Conservation (phyloP, 2,329 filamentous ascomycete genomes). For the Penicillium thymicola region DNA sequence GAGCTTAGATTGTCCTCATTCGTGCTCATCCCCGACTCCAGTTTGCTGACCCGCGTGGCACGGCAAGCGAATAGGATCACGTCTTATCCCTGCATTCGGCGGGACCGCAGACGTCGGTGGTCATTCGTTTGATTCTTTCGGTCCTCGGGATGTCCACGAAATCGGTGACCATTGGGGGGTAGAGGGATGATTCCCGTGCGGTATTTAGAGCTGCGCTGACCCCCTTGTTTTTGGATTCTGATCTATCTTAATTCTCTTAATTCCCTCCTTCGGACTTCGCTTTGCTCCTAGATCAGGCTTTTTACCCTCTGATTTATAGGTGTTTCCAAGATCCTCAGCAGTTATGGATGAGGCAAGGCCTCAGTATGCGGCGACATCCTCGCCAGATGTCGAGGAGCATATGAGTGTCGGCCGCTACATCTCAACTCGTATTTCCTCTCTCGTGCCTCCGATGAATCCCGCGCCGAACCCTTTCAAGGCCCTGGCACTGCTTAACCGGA, state of each 20-base stretch:
- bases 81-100: not conserved
- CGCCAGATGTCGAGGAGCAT: constrained; percentile 23
- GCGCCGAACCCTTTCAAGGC: constrained; percentile 54
- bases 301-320: not conserved
- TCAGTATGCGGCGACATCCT: constrained; percentile 3
- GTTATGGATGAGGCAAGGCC: constrained; percentile 14
- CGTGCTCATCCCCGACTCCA: not conserved
- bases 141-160: not conserved
- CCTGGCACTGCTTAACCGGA: constrained; percentile 49
- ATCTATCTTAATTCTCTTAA: not conserved
- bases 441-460: constrained; percentile 55
- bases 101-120: not conserved
- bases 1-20: constrained; percentile 8
- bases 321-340: not conserved
- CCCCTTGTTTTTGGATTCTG: not conserved
- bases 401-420: constrained; percentile 47
- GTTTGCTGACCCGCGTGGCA: not conserved
- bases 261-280: not conserved
- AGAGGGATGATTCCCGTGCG: not conserved
- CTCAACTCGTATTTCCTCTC: constrained; percentile 51
- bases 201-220: not conserved
- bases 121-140: not conserved
- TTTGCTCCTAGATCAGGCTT: not conserved
- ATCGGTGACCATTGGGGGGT: not conserved
- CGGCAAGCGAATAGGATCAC: constrained; percentile 7